phyloP scores from a whole-genome alignment of 495 filamentous ascomycete species.

The Friedmanniomyces endolithicus region DNA sequence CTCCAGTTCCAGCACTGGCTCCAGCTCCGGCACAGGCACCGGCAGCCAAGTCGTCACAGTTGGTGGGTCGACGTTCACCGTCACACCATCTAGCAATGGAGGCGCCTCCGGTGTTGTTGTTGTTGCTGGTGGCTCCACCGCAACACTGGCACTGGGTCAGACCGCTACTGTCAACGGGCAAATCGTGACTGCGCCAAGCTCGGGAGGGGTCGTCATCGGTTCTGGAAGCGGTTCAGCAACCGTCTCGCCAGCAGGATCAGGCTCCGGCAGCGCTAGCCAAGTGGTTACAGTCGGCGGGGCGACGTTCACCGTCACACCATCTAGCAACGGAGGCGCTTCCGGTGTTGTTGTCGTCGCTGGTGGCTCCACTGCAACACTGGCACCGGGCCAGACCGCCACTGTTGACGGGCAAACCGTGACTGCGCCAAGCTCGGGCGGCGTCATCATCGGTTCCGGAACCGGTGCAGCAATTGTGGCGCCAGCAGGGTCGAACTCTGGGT shows the following conservation, averaged over 20 bases:
- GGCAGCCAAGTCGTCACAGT: slow-evolving; percentile 18
- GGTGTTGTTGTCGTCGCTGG: slow-evolving; percentile 22
- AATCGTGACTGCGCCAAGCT: neutral
- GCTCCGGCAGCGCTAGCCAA: neutral
- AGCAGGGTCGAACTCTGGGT: neutral
- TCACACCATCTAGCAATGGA: slow-evolving; percentile 24
- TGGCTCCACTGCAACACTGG: slow-evolving; percentile 16
- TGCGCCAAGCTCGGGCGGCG: neutral
- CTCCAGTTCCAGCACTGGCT: neutral
- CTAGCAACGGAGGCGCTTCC: slow-evolving; percentile 21
- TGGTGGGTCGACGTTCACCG: slow-evolving; percentile 21
- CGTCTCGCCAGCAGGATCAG: neutral
- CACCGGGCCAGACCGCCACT: neutral
- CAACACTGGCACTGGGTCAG: slow-evolving; percentile 1
- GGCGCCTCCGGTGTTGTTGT: slow-evolving; percentile 23
- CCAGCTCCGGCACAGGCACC: neutral
- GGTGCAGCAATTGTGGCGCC: neutral
- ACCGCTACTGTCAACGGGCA: neutral
- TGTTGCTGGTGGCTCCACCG: slow-evolving; percentile 17
- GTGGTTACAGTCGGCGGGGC: slow-evolving; percentile 22
- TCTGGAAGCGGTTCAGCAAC: neutral
- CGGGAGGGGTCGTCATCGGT: neutral
- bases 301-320: slow-evolving; percentile 24
- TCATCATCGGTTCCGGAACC: neutral
- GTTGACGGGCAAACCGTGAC: neutral